Evolutionary conservation across 345 rosid species (phyloP), one percentile per base, ranked within the genome.

Genomic region (Brassica juncea): DNA sequence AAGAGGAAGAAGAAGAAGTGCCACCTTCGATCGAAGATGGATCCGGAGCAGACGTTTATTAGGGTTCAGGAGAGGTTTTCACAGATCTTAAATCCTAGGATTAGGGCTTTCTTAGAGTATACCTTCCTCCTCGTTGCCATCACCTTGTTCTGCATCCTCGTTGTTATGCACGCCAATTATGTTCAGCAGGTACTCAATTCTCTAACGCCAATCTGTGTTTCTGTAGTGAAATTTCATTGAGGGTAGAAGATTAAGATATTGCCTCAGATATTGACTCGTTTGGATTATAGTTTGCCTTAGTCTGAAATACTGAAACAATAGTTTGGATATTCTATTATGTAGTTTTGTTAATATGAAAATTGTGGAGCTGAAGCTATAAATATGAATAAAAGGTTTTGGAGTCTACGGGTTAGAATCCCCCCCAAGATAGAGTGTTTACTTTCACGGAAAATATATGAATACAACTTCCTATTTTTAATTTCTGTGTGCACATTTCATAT

Each of bases 121-220:
- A 76, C 89, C 2, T 93, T 83, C 82, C 89, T 96, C 82, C 74
- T 86, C 84, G 80, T 88, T 7, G 99, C 98, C 77, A 80, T 93
- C 82, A 89, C 94, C 71, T 87, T 89, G 83, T 96, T 96, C 74
- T 89, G 88, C 74, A 89, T 96, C 76, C 99, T 96, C 35, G 97
- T 96, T 71, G 93, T 92, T 66, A 92, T 93, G 99, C 99, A 96
- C 88, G 99, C 99, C 85, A 96, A 96, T 86, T 96, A 89, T 73
- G 98, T 96, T 68, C 99, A 93, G 59, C 97, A 91, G 94, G 99
- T 95, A 42, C 14, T 59, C 25, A 23, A 23, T 23, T 23, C 62
- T 7, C 5, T 1, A 23, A 23, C 25, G 25, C 25, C 25, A 23
- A 23, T 23, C 25, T 23, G 25, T 23, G 25, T 23, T 23, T 23